Conservation (phyloP, 2,329 filamentous ascomycete genomes). For the Pezicula carpinea region DNA sequence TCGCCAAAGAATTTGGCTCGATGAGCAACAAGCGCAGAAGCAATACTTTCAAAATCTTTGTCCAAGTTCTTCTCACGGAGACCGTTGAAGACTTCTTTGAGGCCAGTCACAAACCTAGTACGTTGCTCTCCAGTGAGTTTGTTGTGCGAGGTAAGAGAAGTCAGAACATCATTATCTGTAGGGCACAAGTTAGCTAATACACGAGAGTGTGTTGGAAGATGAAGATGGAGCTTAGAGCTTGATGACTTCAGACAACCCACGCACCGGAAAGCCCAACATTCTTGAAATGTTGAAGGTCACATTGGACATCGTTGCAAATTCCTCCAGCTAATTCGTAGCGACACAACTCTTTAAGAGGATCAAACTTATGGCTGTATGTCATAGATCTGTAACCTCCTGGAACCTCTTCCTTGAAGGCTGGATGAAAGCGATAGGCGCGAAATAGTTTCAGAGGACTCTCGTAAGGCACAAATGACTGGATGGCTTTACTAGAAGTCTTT, state of each 20-base stretch:
- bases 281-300: conserved; percentile 76
- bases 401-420: conserved; percentile 64
- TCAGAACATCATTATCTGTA: conserved; percentile 68
- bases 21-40: conserved; percentile 62
- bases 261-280: conserved; percentile 70
- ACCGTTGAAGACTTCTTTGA: conserved; percentile 55
- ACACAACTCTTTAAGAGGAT: conserved; percentile 70
- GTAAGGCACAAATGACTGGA: conserved; percentile 54
- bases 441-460: conserved; percentile 79
- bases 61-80: conserved; percentile 52
- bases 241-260: conserved; percentile 37
- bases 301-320: conserved; percentile 68
- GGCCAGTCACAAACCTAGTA: conserved; percentile 56
- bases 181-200: conserved; percentile 31
- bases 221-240: conserved; percentile 15
- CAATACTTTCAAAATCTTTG: conserved; percentile 63
- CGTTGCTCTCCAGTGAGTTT: conserved; percentile 58
- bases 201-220: conserved; percentile 27
- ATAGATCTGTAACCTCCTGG: conserved; percentile 77
- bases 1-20: conserved; percentile 61
- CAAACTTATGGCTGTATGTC: conserved; percentile 90
- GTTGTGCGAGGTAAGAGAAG: conserved; percentile 64
- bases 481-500: conserved; percentile 5
- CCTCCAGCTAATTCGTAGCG: conserved; percentile 67
- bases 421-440: conserved; percentile 86